phyloP scores from a whole-genome alignment of 192 early-diverging fungal genomes.

The Blastocladiella britannica region DNA sequence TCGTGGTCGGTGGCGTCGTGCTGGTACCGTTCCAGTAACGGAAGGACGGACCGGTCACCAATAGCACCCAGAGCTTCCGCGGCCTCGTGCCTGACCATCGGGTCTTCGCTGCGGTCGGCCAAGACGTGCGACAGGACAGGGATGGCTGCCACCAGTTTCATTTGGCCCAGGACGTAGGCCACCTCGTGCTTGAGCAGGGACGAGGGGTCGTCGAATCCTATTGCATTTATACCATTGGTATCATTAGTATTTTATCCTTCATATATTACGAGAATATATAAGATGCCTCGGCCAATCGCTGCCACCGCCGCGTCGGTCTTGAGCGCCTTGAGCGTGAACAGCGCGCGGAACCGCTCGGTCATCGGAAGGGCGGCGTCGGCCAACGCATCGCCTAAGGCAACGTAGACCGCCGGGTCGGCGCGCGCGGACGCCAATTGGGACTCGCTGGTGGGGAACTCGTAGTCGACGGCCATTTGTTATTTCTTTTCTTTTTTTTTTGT shows the following conservation, averaged over 20 bases:
- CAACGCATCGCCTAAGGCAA: background rate
- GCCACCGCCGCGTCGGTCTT: slow-evolving; percentile 49
- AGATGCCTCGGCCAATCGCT: slow-evolving; percentile 55
- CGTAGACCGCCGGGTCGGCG: background rate
- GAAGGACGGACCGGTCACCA: slow-evolving; percentile 40
- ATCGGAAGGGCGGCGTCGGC: slow-evolving; percentile 24
- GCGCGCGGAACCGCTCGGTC: slow-evolving; percentile 68
- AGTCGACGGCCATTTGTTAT: slow-evolving; percentile 1
- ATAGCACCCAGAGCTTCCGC: slow-evolving; percentile 93
- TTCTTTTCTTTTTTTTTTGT: too few species aligned
- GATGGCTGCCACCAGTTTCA: slow-evolving; percentile 61
- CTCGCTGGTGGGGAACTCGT: background rate
- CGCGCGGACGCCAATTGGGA: background rate
- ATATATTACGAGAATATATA: background rate
- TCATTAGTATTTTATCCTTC: background rate
- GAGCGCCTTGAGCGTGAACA: slow-evolving; percentile 79
- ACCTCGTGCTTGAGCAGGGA: slow-evolving; percentile 87
- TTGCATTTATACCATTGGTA: background rate
- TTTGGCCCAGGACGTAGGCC: slow-evolving; percentile 91
- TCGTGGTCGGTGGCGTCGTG: slow-evolving; percentile 28
- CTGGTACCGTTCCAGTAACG: slow-evolving; percentile 52
- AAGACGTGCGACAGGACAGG: slow-evolving; percentile 44
- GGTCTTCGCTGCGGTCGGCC: slow-evolving; percentile 42
- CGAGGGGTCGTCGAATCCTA: slow-evolving; percentile 57
- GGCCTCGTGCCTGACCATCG: slow-evolving; percentile 96